These are phyloP conservation scores for Eucalyptus pauciflora DNA, from an alignment of 345 rosid species.

Conservation along the genomic window DNA sequence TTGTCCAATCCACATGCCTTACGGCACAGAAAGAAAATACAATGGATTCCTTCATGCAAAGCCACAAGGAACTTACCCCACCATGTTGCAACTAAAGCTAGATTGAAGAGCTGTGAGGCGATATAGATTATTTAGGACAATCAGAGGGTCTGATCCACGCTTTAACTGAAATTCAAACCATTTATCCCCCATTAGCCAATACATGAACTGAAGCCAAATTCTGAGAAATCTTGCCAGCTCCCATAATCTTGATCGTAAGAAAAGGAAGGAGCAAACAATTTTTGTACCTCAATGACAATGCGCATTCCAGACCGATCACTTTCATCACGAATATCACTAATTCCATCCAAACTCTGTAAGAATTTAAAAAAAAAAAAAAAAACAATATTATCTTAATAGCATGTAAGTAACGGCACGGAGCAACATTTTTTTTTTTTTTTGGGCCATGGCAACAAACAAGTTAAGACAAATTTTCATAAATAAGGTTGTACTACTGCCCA, in stretches of 20 bases:
- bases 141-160: constrained; percentile 75
- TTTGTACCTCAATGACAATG: constrained; percentile 76
- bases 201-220: neutral
- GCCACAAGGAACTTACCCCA: constrained; percentile 48
- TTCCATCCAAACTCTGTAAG: constrained; percentile 75
- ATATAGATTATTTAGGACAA: constrained; percentile 77
- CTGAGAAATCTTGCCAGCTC: neutral
- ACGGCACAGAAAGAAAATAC: neutral
- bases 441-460: neutral
- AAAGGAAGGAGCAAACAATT: neutral
- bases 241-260: neutral
- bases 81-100: constrained; percentile 96
- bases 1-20: neutral
- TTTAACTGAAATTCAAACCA: constrained; percentile 43
- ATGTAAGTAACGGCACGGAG: neutral
- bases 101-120: constrained; percentile 91
- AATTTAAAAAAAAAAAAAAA: neutral
- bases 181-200: neutral
- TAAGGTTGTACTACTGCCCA: neutral
- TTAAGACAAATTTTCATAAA: neutral
- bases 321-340: constrained; percentile 93
- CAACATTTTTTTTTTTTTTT: neutral
- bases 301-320: constrained; percentile 97
- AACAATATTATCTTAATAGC: neutral
- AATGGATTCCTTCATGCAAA: neutral